These are phyloP conservation scores for Sporisorium scitamineum DNA, from an alignment of 1,284 basidiomycete genomes.

Conservation along the genomic window DNA sequence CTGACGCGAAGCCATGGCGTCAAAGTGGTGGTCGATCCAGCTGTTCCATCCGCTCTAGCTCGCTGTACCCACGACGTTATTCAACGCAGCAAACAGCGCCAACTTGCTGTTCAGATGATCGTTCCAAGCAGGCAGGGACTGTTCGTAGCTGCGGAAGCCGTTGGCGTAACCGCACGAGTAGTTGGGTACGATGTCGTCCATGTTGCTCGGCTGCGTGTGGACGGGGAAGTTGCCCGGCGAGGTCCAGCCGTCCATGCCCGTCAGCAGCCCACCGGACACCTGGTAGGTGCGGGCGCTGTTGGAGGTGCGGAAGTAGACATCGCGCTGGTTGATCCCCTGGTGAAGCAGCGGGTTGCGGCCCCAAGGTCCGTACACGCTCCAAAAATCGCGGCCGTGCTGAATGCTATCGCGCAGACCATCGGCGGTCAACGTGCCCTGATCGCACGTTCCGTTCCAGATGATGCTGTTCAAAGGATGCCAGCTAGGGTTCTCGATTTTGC, in stretches of 20 bases:
- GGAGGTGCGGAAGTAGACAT: slow-evolving; percentile 73
- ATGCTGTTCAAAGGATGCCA: slow-evolving; percentile 73
- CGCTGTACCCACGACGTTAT: slow-evolving; percentile 72
- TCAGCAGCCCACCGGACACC: slow-evolving; percentile 73
- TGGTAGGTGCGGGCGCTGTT: slow-evolving; percentile 73
- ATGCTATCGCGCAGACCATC: slow-evolving; percentile 73
- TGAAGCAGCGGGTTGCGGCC: slow-evolving; percentile 71
- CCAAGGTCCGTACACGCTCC: slow-evolving; percentile 72
- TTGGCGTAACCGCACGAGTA: slow-evolving; percentile 73
- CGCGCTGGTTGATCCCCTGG: slow-evolving; percentile 68
- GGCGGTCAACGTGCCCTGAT: slow-evolving; percentile 73
- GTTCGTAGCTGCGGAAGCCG: slow-evolving; percentile 70
- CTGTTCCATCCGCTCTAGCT: slow-evolving; percentile 72
- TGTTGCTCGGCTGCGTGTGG: slow-evolving; percentile 66
- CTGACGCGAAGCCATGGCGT: slow-evolving; percentile 52
- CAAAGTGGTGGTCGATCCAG: slow-evolving; percentile 71
- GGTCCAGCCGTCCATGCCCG: slow-evolving; percentile 72
- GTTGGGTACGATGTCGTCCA: slow-evolving; percentile 73
- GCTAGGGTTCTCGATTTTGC: slow-evolving; percentile 70
- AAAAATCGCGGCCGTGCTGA: slow-evolving; percentile 74
- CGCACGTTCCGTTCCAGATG: slow-evolving; percentile 75
- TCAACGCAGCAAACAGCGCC: slow-evolving; percentile 71
- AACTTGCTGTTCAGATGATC: slow-evolving; percentile 72
- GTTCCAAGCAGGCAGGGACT: slow-evolving; percentile 70
- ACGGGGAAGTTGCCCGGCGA: slow-evolving; percentile 37